Conservation (phyloP, 2,329 filamentous ascomycete species). For the Magnaporthiopsis incrustans region DNA sequence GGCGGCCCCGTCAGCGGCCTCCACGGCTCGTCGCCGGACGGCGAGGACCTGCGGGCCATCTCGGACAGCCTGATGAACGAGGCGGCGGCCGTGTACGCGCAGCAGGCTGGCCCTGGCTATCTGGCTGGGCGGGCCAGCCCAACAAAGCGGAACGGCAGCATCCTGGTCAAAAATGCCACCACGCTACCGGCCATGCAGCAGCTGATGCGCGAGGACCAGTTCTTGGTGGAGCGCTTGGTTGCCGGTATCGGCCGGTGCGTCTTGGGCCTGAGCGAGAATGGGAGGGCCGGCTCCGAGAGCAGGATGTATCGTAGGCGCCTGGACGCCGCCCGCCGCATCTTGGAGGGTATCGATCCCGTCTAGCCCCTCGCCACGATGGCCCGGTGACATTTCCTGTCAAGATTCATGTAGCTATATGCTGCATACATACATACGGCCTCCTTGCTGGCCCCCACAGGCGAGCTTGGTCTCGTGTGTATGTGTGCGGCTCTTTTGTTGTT, state of each 20-base stretch:
- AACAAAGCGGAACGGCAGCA: neutral
- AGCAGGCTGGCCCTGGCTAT: conserved; percentile 12
- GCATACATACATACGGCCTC: neutral
- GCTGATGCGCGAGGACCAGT: conserved; percentile 48
- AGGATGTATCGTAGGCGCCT: conserved; percentile 62
- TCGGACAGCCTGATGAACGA: conserved; percentile 41
- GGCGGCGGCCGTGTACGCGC: conserved; percentile 33
- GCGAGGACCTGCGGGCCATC: conserved; percentile 35
- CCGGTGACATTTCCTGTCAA: neutral
- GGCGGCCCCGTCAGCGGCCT: neutral
- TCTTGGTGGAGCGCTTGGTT: conserved; percentile 51
- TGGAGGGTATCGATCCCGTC: conserved; percentile 55
- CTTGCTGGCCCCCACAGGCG: neutral
- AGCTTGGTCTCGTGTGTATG: neutral
- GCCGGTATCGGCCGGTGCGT: conserved; percentile 54
- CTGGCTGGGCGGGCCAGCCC: conserved; percentile 1
- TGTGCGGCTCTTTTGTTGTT: neutral
- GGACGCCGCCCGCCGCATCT: conserved; percentile 62
- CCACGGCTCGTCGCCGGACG: conserved; percentile 27
- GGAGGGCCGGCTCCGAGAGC: conserved; percentile 47
- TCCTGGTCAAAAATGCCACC: conserved; percentile 5
- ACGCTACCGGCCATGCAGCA: conserved; percentile 34
- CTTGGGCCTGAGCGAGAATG: conserved; percentile 46
- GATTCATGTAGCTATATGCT: neutral
- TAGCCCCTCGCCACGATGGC: conserved; percentile 5